These are phyloP conservation scores for Prosopis cineraria DNA, from an alignment of 306 rosid species.

Conservation along the genomic window DNA sequence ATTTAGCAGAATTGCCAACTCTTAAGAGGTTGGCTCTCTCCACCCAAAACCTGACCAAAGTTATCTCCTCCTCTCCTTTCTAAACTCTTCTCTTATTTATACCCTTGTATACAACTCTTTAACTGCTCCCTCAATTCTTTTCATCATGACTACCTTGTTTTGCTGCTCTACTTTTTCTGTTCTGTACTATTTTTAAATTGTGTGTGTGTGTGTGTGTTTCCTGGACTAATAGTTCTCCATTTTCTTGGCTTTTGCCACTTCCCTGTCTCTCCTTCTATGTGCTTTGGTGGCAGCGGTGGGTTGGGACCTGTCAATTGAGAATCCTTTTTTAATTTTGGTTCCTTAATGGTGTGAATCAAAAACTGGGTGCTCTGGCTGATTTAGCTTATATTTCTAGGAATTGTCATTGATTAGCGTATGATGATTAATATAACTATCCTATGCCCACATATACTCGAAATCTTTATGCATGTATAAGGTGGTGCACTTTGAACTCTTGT, in stretches of 20 bases:
- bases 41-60: background rate
- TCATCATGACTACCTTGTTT: background rate
- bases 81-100: too few species aligned
- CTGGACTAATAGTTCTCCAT: too few species aligned
- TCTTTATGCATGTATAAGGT: background rate
- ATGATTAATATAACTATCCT: background rate
- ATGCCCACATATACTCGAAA: background rate
- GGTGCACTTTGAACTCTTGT: slow-evolving; percentile 4
- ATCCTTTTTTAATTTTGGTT: too few species aligned
- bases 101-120: too few species aligned
- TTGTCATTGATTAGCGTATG: background rate
- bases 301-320: too few species aligned
- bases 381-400: slow-evolving; percentile 11
- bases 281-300: too few species aligned
- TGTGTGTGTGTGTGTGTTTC: too few species aligned
- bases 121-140: background rate
- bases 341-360: slow-evolving; percentile 3
- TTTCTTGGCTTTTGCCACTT: too few species aligned
- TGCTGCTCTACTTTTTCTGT: background rate
- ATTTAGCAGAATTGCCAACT: background rate
- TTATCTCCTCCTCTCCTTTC: background rate
- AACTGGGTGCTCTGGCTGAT: slow-evolving; percentile 14
- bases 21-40: background rate
- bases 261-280: background rate
- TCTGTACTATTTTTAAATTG: too few species aligned